Conservation (phyloP, 306 rosid genomes). For the Pachyrhizus erosus region DNA sequence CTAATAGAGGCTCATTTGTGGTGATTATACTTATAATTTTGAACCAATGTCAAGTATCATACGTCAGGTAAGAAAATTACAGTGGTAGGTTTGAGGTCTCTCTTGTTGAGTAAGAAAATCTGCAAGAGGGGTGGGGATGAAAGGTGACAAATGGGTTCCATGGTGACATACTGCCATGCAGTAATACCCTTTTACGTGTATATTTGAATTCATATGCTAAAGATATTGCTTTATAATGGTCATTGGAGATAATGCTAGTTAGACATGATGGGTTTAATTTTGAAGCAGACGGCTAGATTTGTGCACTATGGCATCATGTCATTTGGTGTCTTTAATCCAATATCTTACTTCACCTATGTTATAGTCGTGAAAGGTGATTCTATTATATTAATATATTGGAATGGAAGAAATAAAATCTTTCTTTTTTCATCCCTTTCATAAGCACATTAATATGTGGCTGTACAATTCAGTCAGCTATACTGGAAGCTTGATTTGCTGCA, state of each 20-base stretch:
- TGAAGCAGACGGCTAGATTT: conserved; percentile 16
- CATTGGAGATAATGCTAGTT: background rate
- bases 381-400: conserved; percentile 3
- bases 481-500: conserved; percentile 30
- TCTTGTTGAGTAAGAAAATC: background rate
- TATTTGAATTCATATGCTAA: conserved; percentile 9
- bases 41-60: conserved; percentile 23
- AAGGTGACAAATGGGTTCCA: background rate
- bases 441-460: conserved; percentile 4
- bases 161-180: conserved; percentile 15
- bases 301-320: conserved; percentile 4
- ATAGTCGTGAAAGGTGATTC: conserved; percentile 8
- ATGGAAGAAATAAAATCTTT: conserved; percentile 9
- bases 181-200: conserved; percentile 5
- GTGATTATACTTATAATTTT: conserved; percentile 1
- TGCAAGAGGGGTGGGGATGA: too few relatives aligned
- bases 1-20: conserved; percentile 21
- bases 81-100: conserved; percentile 19
- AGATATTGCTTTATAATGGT: background rate
- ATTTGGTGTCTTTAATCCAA: conserved; percentile 29
- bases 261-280: conserved; percentile 3
- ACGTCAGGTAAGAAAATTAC: background rate
- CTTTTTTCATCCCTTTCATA: background rate
- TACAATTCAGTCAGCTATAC: conserved; percentile 19
- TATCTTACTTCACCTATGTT: conserved; percentile 19